Evolutionary conservation across 164 flowering plant genomes (phyloP).

Genomic region (Hamamelis virginiana): DNA sequence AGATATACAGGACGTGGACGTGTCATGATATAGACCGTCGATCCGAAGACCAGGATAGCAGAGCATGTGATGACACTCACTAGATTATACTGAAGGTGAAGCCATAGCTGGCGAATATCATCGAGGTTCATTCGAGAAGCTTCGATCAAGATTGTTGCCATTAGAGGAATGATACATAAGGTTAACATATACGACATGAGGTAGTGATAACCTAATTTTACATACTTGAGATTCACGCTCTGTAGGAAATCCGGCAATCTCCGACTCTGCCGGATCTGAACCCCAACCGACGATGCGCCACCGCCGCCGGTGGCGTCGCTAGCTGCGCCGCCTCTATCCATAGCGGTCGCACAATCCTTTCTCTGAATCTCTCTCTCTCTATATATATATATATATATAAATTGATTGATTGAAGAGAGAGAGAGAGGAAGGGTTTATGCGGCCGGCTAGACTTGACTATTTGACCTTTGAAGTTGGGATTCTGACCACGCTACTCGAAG

Average conservation of each 20-base stretch:
- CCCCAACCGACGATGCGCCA: constrained; percentile 10
- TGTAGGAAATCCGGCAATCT: constrained; percentile 38
- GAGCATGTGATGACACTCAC: constrained; percentile 29
- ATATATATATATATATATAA: no score
- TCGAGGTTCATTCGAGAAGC: constrained; percentile 24
- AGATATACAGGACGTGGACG: constrained; percentile 33
- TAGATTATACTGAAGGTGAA: constrained; percentile 36
- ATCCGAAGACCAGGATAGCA: constrained; percentile 27
- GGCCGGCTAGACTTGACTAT: no score
- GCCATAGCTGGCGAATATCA: constrained; percentile 33
- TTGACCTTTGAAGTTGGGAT: no score
- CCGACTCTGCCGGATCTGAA: constrained; percentile 29
- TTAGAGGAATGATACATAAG: constrained; percentile 27
- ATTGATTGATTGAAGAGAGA: no score
- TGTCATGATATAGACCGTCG: constrained; percentile 32
- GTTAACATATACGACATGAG: constrained; percentile 27
- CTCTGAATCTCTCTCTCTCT: no score
- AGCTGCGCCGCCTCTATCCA: constrained; percentile 19
- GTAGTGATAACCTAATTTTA: constrained; percentile 38
- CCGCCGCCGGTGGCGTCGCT: not conserved
- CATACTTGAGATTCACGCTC: constrained; percentile 45
- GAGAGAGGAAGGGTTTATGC: no score
- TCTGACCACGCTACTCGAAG: no score
- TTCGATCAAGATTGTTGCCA: constrained; percentile 18
- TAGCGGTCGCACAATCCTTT: constrained; percentile 11